Base-by-base conservation (phyloP, 2,329 filamentous ascomycete species). In the Aspergillus pseudoglaucus region DNA sequence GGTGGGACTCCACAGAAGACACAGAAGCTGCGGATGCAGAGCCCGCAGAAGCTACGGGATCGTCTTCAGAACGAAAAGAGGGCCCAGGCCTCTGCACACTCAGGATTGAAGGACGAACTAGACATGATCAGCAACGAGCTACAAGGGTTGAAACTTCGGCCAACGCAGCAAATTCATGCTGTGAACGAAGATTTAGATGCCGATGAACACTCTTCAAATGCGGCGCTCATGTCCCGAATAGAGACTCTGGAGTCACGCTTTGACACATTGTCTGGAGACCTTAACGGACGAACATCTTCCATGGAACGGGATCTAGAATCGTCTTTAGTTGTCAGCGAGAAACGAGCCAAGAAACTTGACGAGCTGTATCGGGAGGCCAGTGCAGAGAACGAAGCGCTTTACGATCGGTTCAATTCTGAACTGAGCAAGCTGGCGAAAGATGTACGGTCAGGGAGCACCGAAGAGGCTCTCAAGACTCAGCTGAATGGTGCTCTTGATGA, bases 321-420 rank as follows among this genome's bases (percentile, higher is more conserved):
- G 17, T 84, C 83, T 1, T 75, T 95, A 12, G 78, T 81, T 58
- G 82, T 88, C 1, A 83, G 81, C 12, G 90, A 96, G 64, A 79
- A 79, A 50, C 90, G 93, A 59, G 84, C 85, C 50, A 86, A 84
- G 58, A 85, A 86, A 37, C 81, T 96, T 46, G 90, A 96, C 64
- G 87, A 94, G 68, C 74, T 95, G 45, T 95, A 94, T 71, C 87
- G 88, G 55, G 89, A 95, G 62, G 81, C 84, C 14, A 89, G 84
- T 58, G 87, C 88, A 0, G 91, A 97, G 73, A 97, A 96, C 59
- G 90, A 96, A 70, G 80, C 91, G 25, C 75, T 97, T 47, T 96
- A 96, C 67, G 87, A 91, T 56, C 85, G 84, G 51, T 95, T 96
- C 74, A 95, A 96, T 60, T 81, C 83, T n/a, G 91, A 96, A 70